Percentiles rank a stretch among this genome's conserved stretches.
phyloP scores from a whole-genome alignment of 495 filamentous ascomycete genomes.

The Penicillium bialowiezense region DNA sequence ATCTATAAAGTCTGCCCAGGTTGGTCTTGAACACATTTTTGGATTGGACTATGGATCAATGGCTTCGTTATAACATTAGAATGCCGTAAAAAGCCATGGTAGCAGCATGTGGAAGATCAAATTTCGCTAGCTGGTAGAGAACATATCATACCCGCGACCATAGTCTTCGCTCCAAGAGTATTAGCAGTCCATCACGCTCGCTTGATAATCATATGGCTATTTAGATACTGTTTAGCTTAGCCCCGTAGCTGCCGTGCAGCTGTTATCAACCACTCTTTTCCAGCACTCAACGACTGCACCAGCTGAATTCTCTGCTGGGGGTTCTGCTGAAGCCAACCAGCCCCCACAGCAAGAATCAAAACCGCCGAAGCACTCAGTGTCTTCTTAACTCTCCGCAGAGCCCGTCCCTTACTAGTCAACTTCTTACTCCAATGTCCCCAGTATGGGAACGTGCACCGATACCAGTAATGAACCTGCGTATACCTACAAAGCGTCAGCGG shows the following conservation, averaged over 20 bases:
- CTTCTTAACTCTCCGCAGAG: constrained; percentile 21
- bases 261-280: constrained; percentile 15
- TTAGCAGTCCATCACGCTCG: no score
- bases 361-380: constrained; percentile 18
- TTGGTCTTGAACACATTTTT: no score
- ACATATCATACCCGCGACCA: no score
- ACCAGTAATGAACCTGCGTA: constrained; percentile 47
- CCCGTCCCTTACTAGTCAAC: constrained; percentile 46
- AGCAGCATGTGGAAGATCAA: no score
- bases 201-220: no score
- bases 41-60: no score
- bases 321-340: constrained; percentile 17
- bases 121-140: no score
- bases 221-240: background rate
- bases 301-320: constrained; percentile 12
- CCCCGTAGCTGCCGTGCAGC: background rate
- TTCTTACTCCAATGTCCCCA: constrained; percentile 54
- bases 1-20: no score
- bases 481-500: constrained; percentile 32
- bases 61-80: no score
- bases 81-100: no score
- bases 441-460: constrained; percentile 52
- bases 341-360: constrained; percentile 13
- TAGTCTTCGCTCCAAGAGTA: no score
- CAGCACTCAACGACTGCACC: constrained; percentile 11